A percentile compares a stretch with the other conserved stretches of the same genome.
Evolutionary conservation across 805 yeast genomes (phyloP).

Genomic region (Candida verbasci): DNA sequence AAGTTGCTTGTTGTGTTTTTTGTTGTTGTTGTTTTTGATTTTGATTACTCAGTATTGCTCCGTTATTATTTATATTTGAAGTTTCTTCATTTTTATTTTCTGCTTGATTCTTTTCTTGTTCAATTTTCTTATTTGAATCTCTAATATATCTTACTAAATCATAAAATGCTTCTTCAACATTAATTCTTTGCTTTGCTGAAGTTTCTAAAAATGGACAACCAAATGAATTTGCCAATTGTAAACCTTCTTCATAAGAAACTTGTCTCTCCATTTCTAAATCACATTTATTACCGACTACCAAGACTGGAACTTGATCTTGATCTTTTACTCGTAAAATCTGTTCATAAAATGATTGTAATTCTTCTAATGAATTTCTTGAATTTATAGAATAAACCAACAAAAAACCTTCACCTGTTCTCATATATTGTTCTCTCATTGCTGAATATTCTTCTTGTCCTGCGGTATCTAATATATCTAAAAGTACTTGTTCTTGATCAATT

Average conservation of each 20-base stretch:
- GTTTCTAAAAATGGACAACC: constrained; percentile 82
- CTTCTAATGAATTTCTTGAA: constrained; percentile 79
- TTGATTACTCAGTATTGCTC: constrained; percentile 3
- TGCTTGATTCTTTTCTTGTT: constrained; percentile 1
- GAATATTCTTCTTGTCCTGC: constrained; percentile 98
- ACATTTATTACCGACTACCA: constrained; percentile 75
- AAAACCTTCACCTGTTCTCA: constrained; percentile 95
- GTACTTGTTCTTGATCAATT: constrained; percentile 72
- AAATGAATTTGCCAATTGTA: constrained; percentile 57
- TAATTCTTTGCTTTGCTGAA: constrained; percentile 84
- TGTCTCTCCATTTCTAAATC: constrained; percentile 76
- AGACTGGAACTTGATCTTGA: constrained; percentile 65
- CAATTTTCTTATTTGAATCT: constrained; percentile 10
- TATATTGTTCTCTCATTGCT: constrained; percentile 82
- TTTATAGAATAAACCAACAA: constrained; percentile 85
- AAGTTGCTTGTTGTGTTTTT: background rate
- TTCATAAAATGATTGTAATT: constrained; percentile 71
- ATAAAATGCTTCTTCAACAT: constrained; percentile 82
- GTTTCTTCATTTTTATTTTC: background rate
- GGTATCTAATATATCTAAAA: constrained; percentile 86
- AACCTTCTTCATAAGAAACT: constrained; percentile 64
- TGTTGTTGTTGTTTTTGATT: constrained; percentile 5
- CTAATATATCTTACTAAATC: constrained; percentile 59
- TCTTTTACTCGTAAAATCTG: constrained; percentile 79
- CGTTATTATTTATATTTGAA: background rate